phyloP scores from a whole-genome alignment of 192 early-diverging fungal species.

The Phlyctochytrium arcticum region DNA sequence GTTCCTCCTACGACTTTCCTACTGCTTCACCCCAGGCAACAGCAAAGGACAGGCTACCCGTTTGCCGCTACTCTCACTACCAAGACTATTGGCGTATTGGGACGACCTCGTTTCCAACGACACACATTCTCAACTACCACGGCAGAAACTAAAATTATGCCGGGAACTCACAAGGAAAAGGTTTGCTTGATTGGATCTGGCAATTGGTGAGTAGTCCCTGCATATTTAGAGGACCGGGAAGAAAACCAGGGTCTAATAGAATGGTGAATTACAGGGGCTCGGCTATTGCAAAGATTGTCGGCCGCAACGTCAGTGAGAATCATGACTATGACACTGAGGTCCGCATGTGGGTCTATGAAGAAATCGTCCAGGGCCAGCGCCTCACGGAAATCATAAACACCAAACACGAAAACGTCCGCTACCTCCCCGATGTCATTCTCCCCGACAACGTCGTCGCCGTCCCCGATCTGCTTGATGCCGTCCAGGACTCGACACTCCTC shows the following conservation, averaged over 20 bases:
- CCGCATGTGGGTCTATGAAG: conserved; percentile 96
- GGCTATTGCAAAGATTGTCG: conserved; percentile 88
- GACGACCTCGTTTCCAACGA: no score
- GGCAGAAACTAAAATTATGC: no score
- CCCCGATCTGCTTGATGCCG: conserved; percentile 74
- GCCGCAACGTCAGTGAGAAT: conserved; percentile 65
- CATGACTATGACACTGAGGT: conserved; percentile 76
- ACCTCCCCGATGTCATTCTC: conserved; percentile 77
- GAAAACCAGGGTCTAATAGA: no score
- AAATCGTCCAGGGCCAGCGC: conserved; percentile 76
- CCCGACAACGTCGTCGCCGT: conserved; percentile 83
- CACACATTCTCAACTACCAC: no score
- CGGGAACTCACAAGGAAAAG: conserved; percentile 52
- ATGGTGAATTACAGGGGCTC: conserved; percentile 88
- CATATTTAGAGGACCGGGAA: no score
- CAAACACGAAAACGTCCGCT: conserved; percentile 79
- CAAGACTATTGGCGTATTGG: no score
- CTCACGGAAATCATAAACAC: conserved; percentile 95
- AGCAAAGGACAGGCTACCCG: no score
- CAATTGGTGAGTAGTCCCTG: conserved; percentile 73
- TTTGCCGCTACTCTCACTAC: no score
- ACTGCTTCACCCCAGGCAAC: no score
- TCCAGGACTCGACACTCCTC: conserved; percentile 80
- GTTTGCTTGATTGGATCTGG: conserved; percentile 91
- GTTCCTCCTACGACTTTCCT: no score